Conservation (phyloP, 192 early-diverging fungal species). For the Coemansia sp. region DNA sequence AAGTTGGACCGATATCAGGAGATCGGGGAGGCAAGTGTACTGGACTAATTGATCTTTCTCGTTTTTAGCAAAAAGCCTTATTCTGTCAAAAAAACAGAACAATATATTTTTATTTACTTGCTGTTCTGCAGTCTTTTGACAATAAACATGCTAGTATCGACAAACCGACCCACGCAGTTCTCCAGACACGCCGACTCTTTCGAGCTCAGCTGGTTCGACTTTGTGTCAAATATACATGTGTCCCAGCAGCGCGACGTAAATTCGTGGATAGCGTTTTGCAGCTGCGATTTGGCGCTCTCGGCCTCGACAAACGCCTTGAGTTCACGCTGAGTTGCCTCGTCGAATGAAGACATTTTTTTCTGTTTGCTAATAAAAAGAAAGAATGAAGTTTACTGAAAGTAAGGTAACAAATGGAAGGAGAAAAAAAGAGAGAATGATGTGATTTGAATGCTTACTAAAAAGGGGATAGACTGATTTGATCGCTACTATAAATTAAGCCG, state of each 20-base stretch:
- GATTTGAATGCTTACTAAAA: no score
- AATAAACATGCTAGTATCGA: slow-evolving; percentile 62
- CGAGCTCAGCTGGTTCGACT: slow-evolving; percentile 53
- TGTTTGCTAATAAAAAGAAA: background rate
- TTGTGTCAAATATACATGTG: slow-evolving; percentile 58
- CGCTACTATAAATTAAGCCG: background rate
- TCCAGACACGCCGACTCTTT: slow-evolving; percentile 60
- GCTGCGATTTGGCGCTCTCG: slow-evolving; percentile 58
- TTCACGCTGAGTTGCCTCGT: slow-evolving; percentile 58
- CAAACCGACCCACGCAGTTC: slow-evolving; percentile 71
- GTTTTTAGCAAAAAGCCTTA: no score
- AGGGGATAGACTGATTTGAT: background rate
- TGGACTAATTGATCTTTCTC: no score
- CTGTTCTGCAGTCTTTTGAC: slow-evolving; percentile 53
- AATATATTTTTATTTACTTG: no score
- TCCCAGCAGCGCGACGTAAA: slow-evolving; percentile 72
- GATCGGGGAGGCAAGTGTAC: no score
- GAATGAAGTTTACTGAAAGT: no score
- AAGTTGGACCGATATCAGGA: no score
- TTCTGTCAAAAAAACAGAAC: no score
- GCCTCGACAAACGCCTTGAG: slow-evolving; percentile 58
- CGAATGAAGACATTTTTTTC: slow-evolving; percentile 35
- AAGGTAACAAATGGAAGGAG: background rate
- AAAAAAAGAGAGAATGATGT: background rate
- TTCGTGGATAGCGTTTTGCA: slow-evolving; percentile 59